phyloP scores from a whole-genome alignment of 2,329 filamentous ascomycete species.

The Fusarium agapanthi region DNA sequence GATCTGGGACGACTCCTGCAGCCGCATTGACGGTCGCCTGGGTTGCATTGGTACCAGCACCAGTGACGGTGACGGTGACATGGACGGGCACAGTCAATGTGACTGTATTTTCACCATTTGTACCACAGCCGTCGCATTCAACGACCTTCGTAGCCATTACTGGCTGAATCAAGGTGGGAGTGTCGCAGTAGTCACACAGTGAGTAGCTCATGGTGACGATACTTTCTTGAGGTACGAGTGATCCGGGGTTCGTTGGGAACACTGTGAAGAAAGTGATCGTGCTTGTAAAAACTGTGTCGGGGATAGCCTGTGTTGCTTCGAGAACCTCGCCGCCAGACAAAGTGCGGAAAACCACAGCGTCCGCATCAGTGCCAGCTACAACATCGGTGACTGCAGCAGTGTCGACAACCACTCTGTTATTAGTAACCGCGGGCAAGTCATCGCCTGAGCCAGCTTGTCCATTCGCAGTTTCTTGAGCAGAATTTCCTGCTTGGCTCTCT shows the following conservation, averaged over 20 bases:
- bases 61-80: background rate
- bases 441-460: background rate
- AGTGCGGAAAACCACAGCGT: background rate
- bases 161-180: constrained; percentile 15
- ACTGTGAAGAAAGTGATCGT: constrained; percentile 39
- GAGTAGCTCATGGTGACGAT: constrained; percentile 44
- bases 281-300: constrained; percentile 19
- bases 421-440: background rate
- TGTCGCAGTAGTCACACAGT: constrained; percentile 36
- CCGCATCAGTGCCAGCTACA: background rate
- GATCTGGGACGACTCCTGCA: background rate
- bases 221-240: constrained; percentile 46
- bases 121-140: constrained; percentile 35
- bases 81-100: constrained; percentile 38
- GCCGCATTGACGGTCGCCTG: background rate
- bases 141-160: constrained; percentile 38
- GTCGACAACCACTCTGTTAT: background rate
- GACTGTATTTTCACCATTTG: constrained; percentile 31
- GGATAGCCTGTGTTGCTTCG: background rate
- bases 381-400: background rate
- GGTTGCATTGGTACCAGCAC: background rate
- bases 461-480: background rate
- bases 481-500: background rate
- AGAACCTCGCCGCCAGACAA: background rate
- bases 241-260: constrained; percentile 46